phyloP scores from a whole-genome alignment of 495 filamentous ascomycete species.

The Aspergillus biplanus region DNA sequence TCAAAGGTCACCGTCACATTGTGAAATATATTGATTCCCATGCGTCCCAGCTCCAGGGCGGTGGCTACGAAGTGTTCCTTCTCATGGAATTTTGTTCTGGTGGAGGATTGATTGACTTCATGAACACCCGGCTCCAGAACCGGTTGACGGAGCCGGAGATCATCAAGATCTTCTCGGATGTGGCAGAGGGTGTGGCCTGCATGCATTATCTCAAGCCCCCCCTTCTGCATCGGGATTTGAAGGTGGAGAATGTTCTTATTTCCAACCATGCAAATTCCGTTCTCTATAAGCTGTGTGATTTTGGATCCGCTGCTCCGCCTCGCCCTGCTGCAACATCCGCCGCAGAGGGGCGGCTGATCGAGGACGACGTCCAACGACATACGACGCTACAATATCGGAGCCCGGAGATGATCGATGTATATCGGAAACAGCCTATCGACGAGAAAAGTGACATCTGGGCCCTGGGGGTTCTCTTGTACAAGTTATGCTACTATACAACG shows the following conservation, averaged over 20 bases:
- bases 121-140: constrained; percentile 97
- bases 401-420: constrained; percentile 98
- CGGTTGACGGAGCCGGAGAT: constrained; percentile 97
- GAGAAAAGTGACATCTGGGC: constrained; percentile 99
- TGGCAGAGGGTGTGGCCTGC: constrained; percentile 93
- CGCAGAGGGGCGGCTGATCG: constrained; percentile 84
- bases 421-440: constrained; percentile 93
- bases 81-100: constrained; percentile 91
- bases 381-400: constrained; percentile 97
- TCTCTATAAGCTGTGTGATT: constrained; percentile 95
- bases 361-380: constrained; percentile 96
- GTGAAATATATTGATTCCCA: constrained; percentile 98
- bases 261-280: constrained; percentile 60
- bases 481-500: constrained; percentile 98
- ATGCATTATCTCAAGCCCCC: constrained; percentile 99
- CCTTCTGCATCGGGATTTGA: constrained; percentile 90
- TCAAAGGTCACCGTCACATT: constrained; percentile 94
- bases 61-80: constrained; percentile 96
- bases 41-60: constrained; percentile 87
- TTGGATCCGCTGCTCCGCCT: constrained; percentile 88
- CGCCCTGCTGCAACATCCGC: constrained; percentile 82
- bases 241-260: constrained; percentile 98
- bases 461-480: constrained; percentile 92
- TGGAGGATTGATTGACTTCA: constrained; percentile 97
- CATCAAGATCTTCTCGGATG: constrained; percentile 93